Evolutionary conservation across 768 basidiomycete genomes (phyloP).

Genomic region (Polyporus arcularius): DNA sequence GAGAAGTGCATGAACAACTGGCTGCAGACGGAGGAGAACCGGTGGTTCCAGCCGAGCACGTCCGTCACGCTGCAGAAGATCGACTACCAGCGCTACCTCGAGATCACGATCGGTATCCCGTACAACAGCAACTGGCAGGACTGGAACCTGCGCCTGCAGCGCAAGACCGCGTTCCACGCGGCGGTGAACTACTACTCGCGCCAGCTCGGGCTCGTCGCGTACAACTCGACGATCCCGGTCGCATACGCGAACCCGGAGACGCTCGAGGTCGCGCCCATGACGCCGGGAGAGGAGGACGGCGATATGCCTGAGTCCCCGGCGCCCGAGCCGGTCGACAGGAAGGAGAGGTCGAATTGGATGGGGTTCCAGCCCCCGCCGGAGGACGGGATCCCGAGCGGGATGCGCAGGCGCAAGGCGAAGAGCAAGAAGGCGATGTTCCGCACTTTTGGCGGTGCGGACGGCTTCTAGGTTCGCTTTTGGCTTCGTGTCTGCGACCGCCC

Average conservation of each 20-base stretch:
- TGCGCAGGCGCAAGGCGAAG: conserved; percentile 30
- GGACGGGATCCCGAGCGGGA: conserved; percentile 23
- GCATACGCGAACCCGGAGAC: conserved; percentile 38
- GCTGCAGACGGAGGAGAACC: conserved; percentile 76
- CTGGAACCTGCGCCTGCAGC: conserved; percentile 61
- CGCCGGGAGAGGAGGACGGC: conserved; percentile 18
- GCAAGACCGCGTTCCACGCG: conserved; percentile 79
- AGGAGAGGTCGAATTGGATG: conserved; percentile 22
- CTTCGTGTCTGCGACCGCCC: neutral
- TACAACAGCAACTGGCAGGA: conserved; percentile 47
- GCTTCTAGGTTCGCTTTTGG: neutral
- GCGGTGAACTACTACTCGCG: conserved; percentile 73
- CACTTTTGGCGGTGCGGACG: conserved; percentile 25
- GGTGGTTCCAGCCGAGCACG: conserved; percentile 76
- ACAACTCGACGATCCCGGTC: conserved; percentile 63
- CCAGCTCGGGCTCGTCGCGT: conserved; percentile 65
- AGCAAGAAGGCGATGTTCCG: conserved; percentile 28
- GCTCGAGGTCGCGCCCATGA: conserved; percentile 16
- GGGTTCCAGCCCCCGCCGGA: conserved; percentile 31
- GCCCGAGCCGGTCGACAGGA: neutral
- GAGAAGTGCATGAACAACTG: conserved; percentile 70
- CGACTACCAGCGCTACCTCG: conserved; percentile 63
- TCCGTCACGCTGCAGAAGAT: conserved; percentile 64
- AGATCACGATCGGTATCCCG: conserved; percentile 65
- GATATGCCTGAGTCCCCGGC: conserved; percentile 12